phyloP scores from a whole-genome alignment of 495 filamentous ascomycete genomes.

The Penicillium mononematosum region DNA sequence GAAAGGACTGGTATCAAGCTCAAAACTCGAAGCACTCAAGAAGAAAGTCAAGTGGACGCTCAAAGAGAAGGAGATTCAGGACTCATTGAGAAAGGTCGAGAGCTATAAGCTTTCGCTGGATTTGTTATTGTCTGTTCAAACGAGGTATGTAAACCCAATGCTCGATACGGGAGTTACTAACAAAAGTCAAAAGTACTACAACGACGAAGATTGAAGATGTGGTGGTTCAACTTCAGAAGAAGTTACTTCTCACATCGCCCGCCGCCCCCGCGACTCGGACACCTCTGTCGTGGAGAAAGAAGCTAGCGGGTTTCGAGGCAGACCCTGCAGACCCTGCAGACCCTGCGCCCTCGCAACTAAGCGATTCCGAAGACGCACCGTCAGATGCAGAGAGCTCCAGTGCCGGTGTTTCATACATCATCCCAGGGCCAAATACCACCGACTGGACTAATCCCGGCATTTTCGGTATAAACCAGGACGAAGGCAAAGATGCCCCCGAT shows the following conservation, averaged over 20 bases:
- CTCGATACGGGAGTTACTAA: not conserved
- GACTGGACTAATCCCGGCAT: not conserved
- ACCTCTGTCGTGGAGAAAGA: not conserved
- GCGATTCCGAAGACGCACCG: not conserved
- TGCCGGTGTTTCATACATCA: not conserved
- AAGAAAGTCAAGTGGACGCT: not conserved
- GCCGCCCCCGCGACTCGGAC: not conserved
- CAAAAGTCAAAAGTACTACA: not conserved
- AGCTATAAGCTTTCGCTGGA: not conserved
- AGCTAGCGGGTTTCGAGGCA: not conserved
- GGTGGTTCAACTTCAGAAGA: not conserved
- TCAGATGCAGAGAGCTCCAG: not conserved
- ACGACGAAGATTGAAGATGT: not conserved
- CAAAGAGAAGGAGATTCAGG: not conserved
- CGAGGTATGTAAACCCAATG: not conserved
- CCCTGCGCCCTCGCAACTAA: not conserved
- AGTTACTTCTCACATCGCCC: not conserved
- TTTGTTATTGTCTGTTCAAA: not conserved
- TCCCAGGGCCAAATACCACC: not conserved
- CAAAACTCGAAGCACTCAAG: not conserved
- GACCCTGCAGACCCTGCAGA: not conserved
- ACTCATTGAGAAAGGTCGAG: not conserved
- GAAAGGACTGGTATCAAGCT: not conserved
- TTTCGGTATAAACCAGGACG: not conserved
- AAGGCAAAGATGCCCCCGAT: not conserved